These are phyloP conservation scores for Calycina herbarum DNA, from an alignment of 2,329 filamentous ascomycete genomes.

Conservation along the genomic window DNA sequence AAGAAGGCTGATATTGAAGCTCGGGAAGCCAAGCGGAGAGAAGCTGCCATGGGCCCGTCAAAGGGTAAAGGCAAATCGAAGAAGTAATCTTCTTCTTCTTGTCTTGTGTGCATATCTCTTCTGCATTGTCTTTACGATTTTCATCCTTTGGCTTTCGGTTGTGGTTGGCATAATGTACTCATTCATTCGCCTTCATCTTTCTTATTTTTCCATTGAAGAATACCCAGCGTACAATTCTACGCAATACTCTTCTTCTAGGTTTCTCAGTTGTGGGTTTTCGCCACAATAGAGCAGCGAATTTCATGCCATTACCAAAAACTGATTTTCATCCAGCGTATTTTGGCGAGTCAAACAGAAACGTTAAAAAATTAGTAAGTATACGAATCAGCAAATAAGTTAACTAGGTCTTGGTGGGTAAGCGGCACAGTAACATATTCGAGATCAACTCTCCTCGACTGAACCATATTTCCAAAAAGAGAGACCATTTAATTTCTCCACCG, in stretches of 20 bases:
- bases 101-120: neutral
- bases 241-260: constrained; percentile 10
- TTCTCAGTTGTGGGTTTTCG: neutral
- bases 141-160: neutral
- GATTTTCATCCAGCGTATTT: neutral
- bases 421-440: no score
- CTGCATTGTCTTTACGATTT: constrained; percentile 4
- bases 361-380: no score
- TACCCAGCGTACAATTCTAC: constrained; percentile 12
- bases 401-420: no score
- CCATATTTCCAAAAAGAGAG: no score
- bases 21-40: constrained; percentile 45
- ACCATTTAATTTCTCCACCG: no score
- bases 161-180: constrained; percentile 11
- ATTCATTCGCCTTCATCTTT: neutral
- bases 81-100: constrained; percentile 22
- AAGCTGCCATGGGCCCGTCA: constrained; percentile 36
- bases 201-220: constrained; percentile 9
- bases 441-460: no score
- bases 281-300: neutral
- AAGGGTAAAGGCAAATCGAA: constrained; percentile 33
- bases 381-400: no score
- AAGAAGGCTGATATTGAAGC: constrained; percentile 49
- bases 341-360: neutral
- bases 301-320: neutral